Percentiles rank a stretch among this genome's conserved stretches.
Conservation (phyloP, 1,139 yeast genomes). For the Blastobotrys proliferans region DNA sequence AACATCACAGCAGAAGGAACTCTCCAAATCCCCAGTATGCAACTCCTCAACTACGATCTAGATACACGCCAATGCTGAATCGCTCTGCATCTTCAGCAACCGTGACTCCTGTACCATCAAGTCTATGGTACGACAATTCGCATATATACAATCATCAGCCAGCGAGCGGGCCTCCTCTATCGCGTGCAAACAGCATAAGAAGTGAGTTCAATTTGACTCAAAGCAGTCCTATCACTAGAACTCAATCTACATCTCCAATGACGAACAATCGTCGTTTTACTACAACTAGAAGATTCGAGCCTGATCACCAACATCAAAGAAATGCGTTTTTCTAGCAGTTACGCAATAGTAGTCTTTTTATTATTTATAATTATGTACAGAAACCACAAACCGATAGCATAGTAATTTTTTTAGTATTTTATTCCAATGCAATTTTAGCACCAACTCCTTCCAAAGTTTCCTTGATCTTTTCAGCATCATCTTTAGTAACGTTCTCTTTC, state of each 20-base stretch:
- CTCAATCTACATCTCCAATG: conserved; percentile 9
- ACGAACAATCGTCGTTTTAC: conserved; percentile 2
- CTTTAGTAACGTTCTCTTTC: conserved; percentile 82
- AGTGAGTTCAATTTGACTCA: conserved; percentile 1
- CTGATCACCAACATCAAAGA: too few relatives aligned
- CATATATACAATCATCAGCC: too few relatives aligned
- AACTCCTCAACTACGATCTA: neutral
- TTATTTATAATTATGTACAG: conserved; percentile 6
- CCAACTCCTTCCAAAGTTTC: conserved; percentile 90
- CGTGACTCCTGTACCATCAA: neutral
- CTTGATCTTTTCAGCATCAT: conserved; percentile 90
- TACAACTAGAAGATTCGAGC: conserved; percentile 3
- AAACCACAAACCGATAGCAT: neutral
- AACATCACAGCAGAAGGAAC: too few relatives aligned
- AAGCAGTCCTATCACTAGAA: conserved; percentile 5
- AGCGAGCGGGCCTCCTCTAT: too few relatives aligned
- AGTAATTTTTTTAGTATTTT: too few relatives aligned
- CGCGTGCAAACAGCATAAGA: neutral
- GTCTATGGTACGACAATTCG: conserved; percentile 1
- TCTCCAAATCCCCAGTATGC: too few relatives aligned
- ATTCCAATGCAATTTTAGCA: conserved; percentile 87
- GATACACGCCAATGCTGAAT: neutral
- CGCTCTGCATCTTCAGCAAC: neutral
- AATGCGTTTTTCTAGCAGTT: too few relatives aligned
- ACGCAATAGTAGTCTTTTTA: too few relatives aligned